Conservation (phyloP, 306 rosid genomes). For the Cucurbita moschata region DNA sequence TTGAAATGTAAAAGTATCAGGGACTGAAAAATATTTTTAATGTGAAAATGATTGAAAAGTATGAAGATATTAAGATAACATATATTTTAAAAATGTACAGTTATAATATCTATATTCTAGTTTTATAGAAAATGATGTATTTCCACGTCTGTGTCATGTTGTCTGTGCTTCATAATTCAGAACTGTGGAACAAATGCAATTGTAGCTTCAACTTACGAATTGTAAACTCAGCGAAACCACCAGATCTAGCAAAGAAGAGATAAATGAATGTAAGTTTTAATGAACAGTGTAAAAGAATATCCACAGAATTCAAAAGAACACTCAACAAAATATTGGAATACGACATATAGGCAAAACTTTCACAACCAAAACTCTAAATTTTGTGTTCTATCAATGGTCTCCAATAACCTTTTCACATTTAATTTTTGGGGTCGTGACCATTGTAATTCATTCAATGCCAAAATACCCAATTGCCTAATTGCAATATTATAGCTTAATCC, state of each 20-base stretch:
- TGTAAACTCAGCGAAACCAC: constrained; percentile 55
- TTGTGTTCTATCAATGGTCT: background rate
- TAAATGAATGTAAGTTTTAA: background rate
- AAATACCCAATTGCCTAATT: background rate
- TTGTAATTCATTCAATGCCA: background rate
- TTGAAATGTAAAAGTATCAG: background rate
- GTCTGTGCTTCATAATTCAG: background rate
- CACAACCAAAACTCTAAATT: background rate
- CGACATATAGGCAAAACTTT: background rate
- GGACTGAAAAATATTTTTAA: background rate
- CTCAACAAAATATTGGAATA: background rate
- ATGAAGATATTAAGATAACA: background rate
- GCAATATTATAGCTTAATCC: background rate
- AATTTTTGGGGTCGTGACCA: background rate
- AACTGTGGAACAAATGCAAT: background rate
- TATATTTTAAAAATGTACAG: background rate
- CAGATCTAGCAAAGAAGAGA: constrained; percentile 36
- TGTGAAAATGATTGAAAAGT: background rate
- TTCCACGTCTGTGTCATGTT: background rate
- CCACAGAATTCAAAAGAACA: background rate
- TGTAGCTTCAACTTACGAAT: constrained; percentile 62
- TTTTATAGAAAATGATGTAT: background rate
- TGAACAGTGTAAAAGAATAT: background rate
- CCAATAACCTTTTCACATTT: background rate
- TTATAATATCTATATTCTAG: background rate